These are phyloP conservation scores for Saccharomycopsis lassenensis DNA, from an alignment of 805 yeast species.

Conservation along the genomic window DNA sequence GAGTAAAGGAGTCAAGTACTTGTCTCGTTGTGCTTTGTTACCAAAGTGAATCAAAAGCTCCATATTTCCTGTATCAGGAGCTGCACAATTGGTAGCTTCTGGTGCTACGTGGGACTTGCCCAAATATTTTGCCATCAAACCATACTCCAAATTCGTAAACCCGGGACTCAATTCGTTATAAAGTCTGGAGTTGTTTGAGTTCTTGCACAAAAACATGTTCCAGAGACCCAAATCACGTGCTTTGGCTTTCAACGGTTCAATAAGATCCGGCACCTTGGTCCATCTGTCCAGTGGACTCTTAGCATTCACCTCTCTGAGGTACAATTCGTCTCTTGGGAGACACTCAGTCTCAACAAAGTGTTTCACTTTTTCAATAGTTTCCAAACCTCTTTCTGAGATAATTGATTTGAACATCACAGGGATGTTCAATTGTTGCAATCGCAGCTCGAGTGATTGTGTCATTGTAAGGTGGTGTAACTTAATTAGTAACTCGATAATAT, in stretches of 20 bases:
- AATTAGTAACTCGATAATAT: no score
- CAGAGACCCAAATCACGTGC: constrained; percentile 45
- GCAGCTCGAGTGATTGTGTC: no score
- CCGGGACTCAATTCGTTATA: constrained; percentile 38
- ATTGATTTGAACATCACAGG: constrained; percentile 28
- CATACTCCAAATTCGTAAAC: constrained; percentile 51
- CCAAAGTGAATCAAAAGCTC: constrained; percentile 25
- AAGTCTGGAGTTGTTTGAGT: constrained; percentile 26
- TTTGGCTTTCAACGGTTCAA: constrained; percentile 40
- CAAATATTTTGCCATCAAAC: constrained; percentile 51
- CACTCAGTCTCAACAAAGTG: constrained; percentile 47
- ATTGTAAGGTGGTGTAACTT: no score
- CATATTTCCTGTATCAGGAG: constrained; percentile 63
- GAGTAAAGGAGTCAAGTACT: constrained; percentile 42
- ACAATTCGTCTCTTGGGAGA: constrained; percentile 43
- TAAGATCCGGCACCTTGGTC: constrained; percentile 35
- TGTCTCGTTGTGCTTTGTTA: constrained; percentile 30
- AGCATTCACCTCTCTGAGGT: constrained; percentile 28
- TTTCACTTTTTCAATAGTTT: constrained; percentile 28
- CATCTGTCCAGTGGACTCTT: constrained; percentile 34
- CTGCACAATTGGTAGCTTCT: constrained; percentile 47
- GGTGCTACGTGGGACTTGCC: constrained; percentile 46
- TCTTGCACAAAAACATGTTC: constrained; percentile 45
- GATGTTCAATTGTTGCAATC: constrained; percentile 17
- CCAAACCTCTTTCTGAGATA: constrained; percentile 26